Percentiles rank a stretch among this genome's conserved stretches.
phyloP scores from a whole-genome alignment of 1,284 basidiomycete genomes.

The Papiliotrema flavescens region DNA sequence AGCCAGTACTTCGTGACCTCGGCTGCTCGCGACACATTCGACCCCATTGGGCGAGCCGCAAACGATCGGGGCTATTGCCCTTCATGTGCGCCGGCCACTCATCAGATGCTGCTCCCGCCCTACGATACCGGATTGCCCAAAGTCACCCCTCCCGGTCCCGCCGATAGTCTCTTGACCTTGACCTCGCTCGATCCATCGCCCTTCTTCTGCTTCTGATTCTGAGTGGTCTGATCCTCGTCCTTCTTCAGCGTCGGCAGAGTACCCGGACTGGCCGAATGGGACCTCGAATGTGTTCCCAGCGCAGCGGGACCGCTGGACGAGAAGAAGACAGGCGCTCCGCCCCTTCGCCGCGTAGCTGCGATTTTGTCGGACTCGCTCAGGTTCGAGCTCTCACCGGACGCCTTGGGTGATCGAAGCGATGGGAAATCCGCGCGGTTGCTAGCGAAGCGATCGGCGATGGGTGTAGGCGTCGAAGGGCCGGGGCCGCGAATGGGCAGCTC shows the following conservation, averaged over 20 bases:
- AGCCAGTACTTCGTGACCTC: no score
- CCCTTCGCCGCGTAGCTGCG: slow-evolving; percentile 20
- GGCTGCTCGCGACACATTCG: no score
- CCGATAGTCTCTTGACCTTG: slow-evolving; percentile 28
- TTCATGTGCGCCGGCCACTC: no score
- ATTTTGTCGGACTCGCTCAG: slow-evolving; percentile 17
- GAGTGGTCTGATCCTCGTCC: slow-evolving; percentile 30
- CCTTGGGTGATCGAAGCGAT: slow-evolving; percentile 16
- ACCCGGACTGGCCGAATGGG: neutral
- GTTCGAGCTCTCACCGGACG: slow-evolving; percentile 4
- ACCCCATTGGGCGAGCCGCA: no score
- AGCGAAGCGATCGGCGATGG: slow-evolving; percentile 47
- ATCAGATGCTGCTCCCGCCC: no score
- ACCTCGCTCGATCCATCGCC: slow-evolving; percentile 2
- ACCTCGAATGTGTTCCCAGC: slow-evolving; percentile 9
- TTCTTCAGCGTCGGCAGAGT: slow-evolving; percentile 1
- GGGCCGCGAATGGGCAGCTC: neutral
- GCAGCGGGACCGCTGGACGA: slow-evolving; percentile 14
- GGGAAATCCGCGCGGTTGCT: slow-evolving; percentile 21
- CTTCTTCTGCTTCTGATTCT: slow-evolving; percentile 9
- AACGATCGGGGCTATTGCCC: no score
- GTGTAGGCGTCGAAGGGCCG: slow-evolving; percentile 27
- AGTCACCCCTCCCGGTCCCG: slow-evolving; percentile 31
- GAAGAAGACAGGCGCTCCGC: slow-evolving; percentile 40
- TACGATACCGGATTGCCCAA: no score